These are phyloP conservation scores for Aspergillus vadensis DNA, from an alignment of 2,329 filamentous ascomycete genomes.

Conservation along the genomic window DNA sequence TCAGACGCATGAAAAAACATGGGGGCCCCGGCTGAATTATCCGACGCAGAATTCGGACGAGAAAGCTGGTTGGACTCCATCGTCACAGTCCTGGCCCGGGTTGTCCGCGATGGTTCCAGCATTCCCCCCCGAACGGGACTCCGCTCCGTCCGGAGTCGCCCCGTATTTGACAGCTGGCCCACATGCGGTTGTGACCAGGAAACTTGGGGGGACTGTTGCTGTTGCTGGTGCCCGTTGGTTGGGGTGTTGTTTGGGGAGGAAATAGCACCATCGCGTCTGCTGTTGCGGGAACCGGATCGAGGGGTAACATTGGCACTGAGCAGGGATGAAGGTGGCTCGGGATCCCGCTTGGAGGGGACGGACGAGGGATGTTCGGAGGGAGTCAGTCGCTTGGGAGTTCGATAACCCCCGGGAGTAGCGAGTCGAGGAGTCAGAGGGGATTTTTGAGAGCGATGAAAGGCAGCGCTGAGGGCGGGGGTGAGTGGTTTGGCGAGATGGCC, in stretches of 20 bases:
- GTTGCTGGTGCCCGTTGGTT: constrained; percentile 14
- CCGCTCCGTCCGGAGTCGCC: constrained; percentile 34
- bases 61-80: constrained; percentile 38
- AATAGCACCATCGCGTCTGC: constrained; percentile 67
- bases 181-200: constrained; percentile 32
- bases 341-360: constrained; percentile 49
- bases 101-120: constrained; percentile 33
- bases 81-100: constrained; percentile 41
- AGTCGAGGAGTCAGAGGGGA: constrained; percentile 63
- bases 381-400: constrained; percentile 36
- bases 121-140: constrained; percentile 37
- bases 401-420: constrained; percentile 43
- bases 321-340: constrained; percentile 50
- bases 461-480: constrained; percentile 68
- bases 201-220: constrained; percentile 29
- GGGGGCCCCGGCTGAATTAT: constrained; percentile 43
- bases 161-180: constrained; percentile 24
- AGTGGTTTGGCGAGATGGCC: constrained; percentile 58
- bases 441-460: constrained; percentile 58
- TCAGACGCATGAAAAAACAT: constrained; percentile 96
- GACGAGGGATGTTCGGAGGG: constrained; percentile 37
- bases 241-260: constrained; percentile 64
- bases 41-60: constrained; percentile 39
- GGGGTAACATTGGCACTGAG: constrained; percentile 74
- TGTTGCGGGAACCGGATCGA: constrained; percentile 72